Base-by-base conservation (phyloP, 306 rosid genomes). In the Vigna reflexopilosa region DNA sequence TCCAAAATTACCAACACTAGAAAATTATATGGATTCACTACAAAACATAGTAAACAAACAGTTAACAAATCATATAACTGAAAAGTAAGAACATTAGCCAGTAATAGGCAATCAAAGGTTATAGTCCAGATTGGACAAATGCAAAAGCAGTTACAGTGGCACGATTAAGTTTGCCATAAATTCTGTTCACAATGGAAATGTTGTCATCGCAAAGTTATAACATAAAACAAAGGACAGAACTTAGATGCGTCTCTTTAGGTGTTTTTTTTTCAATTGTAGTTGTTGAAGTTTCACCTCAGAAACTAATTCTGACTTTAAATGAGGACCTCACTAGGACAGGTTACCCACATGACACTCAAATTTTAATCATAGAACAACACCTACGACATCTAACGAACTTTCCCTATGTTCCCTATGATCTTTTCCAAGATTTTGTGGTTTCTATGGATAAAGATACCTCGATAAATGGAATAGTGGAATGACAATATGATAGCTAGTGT, bases 21-120 rank as follows among this genome's bases (percentile, higher is more conserved):
- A 19, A 64, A 65, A 70, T 44, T 1, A 14, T 19, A 58, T 15
- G 63, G 45, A 40, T 68, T 83, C 65, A 59, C 9, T 15, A 67
- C 54, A 72, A 34, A 47, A 57, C 58, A 61, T 9, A 3, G 69
- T 32, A 50, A 73, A 42, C 32, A 79, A 59, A 73, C 68, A 50
- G 22, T 4, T 5, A 63, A 66, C 52, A 26, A 49, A 62, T 58
- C 54, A 78, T 78, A 57, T 48, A 7, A 7, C 52, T 30, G 4
- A 22, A 19, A 52, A 48, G 47, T 64, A 26, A 22, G 51, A 71
- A 58, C 13, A 1, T 32, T 3, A 19, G 59, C 34, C 49, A 36
- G 6, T 65, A 52, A 65, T 13, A 77, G 50, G 32, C 38, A 19
- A 72, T 10, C 55, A 47, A 65, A 77, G 22, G 69, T 51, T 22